phyloP scores from a whole-genome alignment of 179 eudicot species.

The Spergularia azorica region DNA sequence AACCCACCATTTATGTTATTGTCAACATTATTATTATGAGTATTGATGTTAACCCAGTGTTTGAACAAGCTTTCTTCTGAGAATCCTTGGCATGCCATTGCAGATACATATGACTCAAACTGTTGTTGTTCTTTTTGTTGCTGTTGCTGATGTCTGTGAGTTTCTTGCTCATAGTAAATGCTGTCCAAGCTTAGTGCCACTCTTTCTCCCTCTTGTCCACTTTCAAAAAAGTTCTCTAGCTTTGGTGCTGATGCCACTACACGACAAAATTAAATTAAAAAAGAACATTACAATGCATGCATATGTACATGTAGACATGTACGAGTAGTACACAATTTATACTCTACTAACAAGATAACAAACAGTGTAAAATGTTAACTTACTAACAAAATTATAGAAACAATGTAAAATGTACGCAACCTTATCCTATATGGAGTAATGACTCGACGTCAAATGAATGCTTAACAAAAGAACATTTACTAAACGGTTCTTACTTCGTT shows the following conservation, averaged over 20 bases:
- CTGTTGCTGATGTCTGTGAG: constrained; percentile 26
- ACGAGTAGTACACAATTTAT: no score
- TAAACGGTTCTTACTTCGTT: no score
- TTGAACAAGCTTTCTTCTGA: constrained; percentile 28
- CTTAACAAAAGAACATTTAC: no score
- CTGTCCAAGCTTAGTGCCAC: constrained; percentile 65
- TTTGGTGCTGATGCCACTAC: constrained; percentile 55
- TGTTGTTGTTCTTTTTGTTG: constrained; percentile 27
- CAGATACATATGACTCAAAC: constrained; percentile 40
- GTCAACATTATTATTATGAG: not conserved
- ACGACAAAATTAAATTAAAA: not conserved
- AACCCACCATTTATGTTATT: not conserved
- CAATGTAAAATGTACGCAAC: not conserved
- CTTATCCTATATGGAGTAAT: not conserved
- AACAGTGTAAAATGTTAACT: no score
- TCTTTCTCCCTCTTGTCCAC: constrained; percentile 36
- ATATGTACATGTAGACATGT: no score
- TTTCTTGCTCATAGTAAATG: constrained; percentile 45
- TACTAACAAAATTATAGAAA: no score
- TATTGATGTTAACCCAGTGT: constrained; percentile 13
- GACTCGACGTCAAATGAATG: no score
- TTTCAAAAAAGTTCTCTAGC: constrained; percentile 78
- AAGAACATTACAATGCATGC: not conserved
- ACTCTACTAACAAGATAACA: no score
- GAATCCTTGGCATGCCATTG: constrained; percentile 39